Percentiles rank a stretch among this genome's conserved stretches.
Conservation (phyloP, 1,284 basidiomycete genomes). For the Peniophora sp. region DNA sequence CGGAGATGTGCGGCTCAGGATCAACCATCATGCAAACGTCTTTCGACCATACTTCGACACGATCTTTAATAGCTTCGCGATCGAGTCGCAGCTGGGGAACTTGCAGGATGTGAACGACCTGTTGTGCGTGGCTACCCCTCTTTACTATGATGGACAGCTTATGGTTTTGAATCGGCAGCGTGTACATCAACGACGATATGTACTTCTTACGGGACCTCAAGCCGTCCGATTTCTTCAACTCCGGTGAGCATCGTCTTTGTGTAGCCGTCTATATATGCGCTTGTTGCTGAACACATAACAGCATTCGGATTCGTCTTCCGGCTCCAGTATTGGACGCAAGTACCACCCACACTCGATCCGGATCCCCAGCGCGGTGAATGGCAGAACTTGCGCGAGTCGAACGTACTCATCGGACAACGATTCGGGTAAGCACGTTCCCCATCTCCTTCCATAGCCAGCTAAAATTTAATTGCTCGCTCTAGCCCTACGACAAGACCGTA, state of each 20-base stretch:
- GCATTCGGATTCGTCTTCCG: constrained; percentile 24
- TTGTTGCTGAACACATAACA: too few species aligned
- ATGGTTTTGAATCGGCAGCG: constrained; percentile 1
- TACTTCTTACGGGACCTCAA: constrained; percentile 16
- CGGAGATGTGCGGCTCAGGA: constrained; percentile 15
- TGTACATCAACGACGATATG: constrained; percentile 18
- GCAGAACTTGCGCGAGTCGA: constrained; percentile 22
- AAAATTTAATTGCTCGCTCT: too few species aligned
- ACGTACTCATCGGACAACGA: constrained; percentile 17
- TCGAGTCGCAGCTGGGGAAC: constrained; percentile 20
- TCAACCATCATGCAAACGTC: constrained; percentile 19
- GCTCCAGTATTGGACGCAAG: constrained; percentile 16
- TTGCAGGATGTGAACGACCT: constrained; percentile 17
- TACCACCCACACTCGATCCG: constrained; percentile 15
- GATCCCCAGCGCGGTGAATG: constrained; percentile 18
- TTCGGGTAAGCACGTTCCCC: too few species aligned
- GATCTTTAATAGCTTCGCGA: constrained; percentile 21
- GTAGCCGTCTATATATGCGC: too few species aligned
- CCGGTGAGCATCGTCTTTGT: constrained; percentile 3
- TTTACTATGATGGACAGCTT: background rate
- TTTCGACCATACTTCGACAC: constrained; percentile 17
- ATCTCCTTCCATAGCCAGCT: too few species aligned
- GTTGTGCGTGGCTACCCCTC: constrained; percentile 10
- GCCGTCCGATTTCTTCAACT: constrained; percentile 18
- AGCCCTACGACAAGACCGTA: constrained; percentile 27